Evolutionary conservation across 805 yeast species (phyloP).

Genomic region (Yamadazyma sp.): DNA sequence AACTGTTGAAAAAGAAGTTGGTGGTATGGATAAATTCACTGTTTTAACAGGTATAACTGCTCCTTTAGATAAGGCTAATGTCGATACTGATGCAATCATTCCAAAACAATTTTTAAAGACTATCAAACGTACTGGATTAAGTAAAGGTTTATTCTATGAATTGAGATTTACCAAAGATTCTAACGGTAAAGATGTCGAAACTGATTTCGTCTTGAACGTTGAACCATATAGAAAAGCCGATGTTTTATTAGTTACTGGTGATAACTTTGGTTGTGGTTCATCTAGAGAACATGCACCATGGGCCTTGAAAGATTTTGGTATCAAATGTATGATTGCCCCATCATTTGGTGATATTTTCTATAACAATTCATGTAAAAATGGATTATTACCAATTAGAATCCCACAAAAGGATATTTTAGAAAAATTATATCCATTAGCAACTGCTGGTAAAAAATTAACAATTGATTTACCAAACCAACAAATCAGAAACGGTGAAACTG

Average conservation of each 20-base stretch:
- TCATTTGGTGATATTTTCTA: conserved; percentile 98
- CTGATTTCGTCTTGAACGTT: conserved; percentile 89
- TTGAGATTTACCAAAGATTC: conserved; percentile 68
- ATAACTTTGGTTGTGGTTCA: conserved; percentile 98
- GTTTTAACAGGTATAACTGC: conserved; percentile 86
- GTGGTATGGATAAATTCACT: conserved; percentile 71
- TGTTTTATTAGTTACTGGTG: conserved; percentile 89
- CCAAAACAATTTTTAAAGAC: conserved; percentile 98
- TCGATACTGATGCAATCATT: conserved; percentile 97
- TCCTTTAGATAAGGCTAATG: conserved; percentile 90
- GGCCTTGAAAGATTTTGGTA: conserved; percentile 98
- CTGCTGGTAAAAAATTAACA: conserved; percentile 64
- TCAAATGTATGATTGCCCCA: conserved; percentile 93
- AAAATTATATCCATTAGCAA: conserved; percentile 79
- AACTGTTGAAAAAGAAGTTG: conserved; percentile 23
- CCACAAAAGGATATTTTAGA: conserved; percentile 69
- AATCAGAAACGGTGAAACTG: conserved; percentile 63
- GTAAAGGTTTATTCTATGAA: conserved; percentile 87
- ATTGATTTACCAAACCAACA: conserved; percentile 87
- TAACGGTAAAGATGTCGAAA: conserved; percentile 69
- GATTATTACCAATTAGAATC: conserved; percentile 88
- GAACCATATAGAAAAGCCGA: conserved; percentile 78
- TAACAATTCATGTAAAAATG: conserved; percentile 96
- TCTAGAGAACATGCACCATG: conserved; percentile 99
- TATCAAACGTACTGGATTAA: conserved; percentile 93